These are phyloP conservation scores for Solanum tarijense DNA, from an alignment of 257 asterid genomes.

Conservation along the genomic window DNA sequence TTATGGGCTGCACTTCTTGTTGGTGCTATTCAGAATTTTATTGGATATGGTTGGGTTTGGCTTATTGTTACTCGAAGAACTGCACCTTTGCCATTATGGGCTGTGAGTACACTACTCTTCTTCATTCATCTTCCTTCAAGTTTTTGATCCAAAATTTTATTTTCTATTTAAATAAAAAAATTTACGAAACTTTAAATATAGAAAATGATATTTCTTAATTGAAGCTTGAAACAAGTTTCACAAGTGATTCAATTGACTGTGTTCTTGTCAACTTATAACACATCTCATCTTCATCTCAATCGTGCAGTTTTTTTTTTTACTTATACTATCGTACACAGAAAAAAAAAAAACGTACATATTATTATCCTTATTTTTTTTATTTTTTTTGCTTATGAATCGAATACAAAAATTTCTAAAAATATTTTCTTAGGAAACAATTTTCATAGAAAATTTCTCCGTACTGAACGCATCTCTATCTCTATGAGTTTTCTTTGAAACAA, in stretches of 20 bases:
- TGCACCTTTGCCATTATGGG: constrained; percentile 35
- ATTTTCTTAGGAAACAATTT: too few species aligned
- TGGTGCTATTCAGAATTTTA: constrained; percentile 30
- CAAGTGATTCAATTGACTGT: neutral
- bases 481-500: neutral
- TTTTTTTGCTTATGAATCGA: neutral
- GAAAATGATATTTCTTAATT: too few species aligned
- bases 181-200: too few species aligned
- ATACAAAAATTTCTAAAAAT: too few species aligned
- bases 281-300: too few species aligned
- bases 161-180: too few species aligned
- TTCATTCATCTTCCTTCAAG: neutral
- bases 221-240: too few species aligned
- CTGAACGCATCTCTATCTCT: neutral
- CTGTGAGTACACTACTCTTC: constrained; percentile 22
- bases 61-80: constrained; percentile 28
- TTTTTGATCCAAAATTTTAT: neutral
- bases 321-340: too few species aligned
- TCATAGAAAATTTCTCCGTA: too few species aligned
- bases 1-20: constrained; percentile 43
- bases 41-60: constrained; percentile 54
- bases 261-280: neutral
- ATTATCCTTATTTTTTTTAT: too few species aligned
- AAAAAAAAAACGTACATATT: too few species aligned
- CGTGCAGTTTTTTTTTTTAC: too few species aligned